phyloP scores from a whole-genome alignment of 2,329 filamentous ascomycete genomes.

The Arthroderma sp. region DNA sequence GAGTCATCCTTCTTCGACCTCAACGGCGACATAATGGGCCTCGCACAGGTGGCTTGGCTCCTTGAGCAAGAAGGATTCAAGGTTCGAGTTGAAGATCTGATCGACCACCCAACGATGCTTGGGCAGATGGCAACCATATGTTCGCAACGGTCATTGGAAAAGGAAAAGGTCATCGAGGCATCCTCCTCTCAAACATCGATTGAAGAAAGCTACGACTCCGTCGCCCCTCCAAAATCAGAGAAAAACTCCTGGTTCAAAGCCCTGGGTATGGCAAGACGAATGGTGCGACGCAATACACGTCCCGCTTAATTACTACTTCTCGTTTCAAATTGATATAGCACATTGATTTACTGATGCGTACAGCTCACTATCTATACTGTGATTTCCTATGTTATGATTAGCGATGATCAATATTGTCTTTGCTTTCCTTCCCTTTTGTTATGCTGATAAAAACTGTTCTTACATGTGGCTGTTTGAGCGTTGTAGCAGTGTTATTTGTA shows the following conservation, averaged over 20 bases:
- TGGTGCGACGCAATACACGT: conserved; percentile 13
- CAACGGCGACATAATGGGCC: conserved; percentile 32
- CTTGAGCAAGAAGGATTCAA: conserved; percentile 31
- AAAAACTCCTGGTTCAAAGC: conserved; percentile 13
- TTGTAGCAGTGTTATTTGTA: background rate
- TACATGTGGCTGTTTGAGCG: background rate
- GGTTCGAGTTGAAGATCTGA: conserved; percentile 30
- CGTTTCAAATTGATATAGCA: background rate
- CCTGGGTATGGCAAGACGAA: conserved; percentile 11
- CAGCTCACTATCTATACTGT: background rate
- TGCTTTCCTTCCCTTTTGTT: background rate
- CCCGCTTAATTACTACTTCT: conserved; percentile 12
- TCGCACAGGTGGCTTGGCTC: conserved; percentile 32
- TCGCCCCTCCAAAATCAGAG: conserved; percentile 7
- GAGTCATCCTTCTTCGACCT: conserved; percentile 34
- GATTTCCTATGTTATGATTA: background rate
- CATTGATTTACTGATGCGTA: background rate
- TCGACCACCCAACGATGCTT: conserved; percentile 32
- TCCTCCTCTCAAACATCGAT: conserved; percentile 9
- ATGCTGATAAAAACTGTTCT: background rate
- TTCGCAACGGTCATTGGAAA: conserved; percentile 7
- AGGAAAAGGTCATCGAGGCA: background rate
- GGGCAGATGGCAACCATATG: conserved; percentile 27
- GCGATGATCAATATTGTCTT: background rate
- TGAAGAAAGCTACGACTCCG: conserved; percentile 7